These are phyloP conservation scores for Paramyrothecium roridum DNA, from an alignment of 2,329 filamentous ascomycete genomes.

Conservation along the genomic window DNA sequence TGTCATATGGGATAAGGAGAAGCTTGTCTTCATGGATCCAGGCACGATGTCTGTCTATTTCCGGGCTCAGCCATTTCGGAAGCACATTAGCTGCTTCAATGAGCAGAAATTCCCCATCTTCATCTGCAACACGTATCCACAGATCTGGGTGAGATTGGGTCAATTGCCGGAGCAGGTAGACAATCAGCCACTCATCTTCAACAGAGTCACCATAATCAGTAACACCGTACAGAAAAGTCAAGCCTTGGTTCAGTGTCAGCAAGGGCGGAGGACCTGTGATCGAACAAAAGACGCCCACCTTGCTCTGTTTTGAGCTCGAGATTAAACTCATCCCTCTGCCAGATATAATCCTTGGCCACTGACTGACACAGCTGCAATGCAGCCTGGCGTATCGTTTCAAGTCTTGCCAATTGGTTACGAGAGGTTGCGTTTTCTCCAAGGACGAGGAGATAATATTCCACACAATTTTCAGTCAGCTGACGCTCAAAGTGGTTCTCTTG, in stretches of 20 bases:
- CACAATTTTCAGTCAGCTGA: conserved; percentile 72
- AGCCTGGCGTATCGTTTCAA: conserved; percentile 71
- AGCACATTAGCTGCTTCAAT: conserved; percentile 88
- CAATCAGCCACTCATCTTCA: conserved; percentile 96
- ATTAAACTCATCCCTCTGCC: conserved; percentile 84
- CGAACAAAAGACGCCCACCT: conserved; percentile 38
- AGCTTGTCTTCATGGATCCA: conserved; percentile 83
- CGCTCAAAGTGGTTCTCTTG: conserved; percentile 3
- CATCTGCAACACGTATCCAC: conserved; percentile 82
- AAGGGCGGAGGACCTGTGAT: conserved; percentile 1
- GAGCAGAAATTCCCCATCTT: conserved; percentile 91
- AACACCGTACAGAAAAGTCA: conserved; percentile 66
- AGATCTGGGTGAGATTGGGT: conserved; percentile 68
- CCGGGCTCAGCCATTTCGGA: conserved; percentile 87
- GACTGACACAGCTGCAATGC: conserved; percentile 60
- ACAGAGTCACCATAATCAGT: conserved; percentile 93
- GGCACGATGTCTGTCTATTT: conserved; percentile 81
- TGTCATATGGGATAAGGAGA: conserved; percentile 62
- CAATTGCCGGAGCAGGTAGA: conserved; percentile 81
- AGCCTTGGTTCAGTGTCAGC: conserved; percentile 27
- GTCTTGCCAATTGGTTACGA: conserved; percentile 56
- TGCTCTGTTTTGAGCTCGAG: conserved; percentile 59
- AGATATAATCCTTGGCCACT: conserved; percentile 83
- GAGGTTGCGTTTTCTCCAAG: conserved; percentile 54
- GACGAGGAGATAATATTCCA: conserved; percentile 80